Conservation (phyloP, 495 filamentous ascomycete species). For the Trichoderma virens region DNA sequence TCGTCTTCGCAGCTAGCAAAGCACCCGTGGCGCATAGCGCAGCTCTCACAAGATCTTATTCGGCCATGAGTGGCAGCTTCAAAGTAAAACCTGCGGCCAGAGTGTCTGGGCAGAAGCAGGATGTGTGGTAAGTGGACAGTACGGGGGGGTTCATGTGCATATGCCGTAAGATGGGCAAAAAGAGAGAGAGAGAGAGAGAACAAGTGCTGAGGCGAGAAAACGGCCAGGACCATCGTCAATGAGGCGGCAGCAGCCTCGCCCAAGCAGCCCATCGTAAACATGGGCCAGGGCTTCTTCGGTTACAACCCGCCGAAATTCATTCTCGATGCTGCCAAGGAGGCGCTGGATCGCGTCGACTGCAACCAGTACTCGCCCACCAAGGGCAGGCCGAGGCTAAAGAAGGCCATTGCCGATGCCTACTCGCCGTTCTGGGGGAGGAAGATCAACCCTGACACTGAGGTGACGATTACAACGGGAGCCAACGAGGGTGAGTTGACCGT, state of each 20-base stretch:
- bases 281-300: slow-evolving; percentile 96
- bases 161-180: neutral
- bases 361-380: slow-evolving; percentile 97
- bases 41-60: slow-evolving; percentile 3
- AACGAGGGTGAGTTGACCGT: slow-evolving; percentile 62
- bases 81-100: slow-evolving; percentile 62
- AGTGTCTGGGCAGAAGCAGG: slow-evolving; percentile 74
- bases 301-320: slow-evolving; percentile 95
- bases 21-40: neutral
- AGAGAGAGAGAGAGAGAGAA: neutral
- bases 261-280: slow-evolving; percentile 85
- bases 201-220: neutral
- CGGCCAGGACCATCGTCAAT: slow-evolving; percentile 87
- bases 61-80: slow-evolving; percentile 22
- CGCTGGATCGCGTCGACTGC: slow-evolving; percentile 88
- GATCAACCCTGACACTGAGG: slow-evolving; percentile 81
- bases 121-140: slow-evolving; percentile 70
- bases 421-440: slow-evolving; percentile 72
- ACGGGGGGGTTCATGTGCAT: neutral
- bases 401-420: slow-evolving; percentile 87
- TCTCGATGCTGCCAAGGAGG: slow-evolving; percentile 79
- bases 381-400: slow-evolving; percentile 80
- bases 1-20: neutral
- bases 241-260: slow-evolving; percentile 78
- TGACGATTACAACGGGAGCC: slow-evolving; percentile 91